These are phyloP conservation scores for Penicillium canescens DNA, from an alignment of 495 filamentous ascomycete species.

Conservation along the genomic window DNA sequence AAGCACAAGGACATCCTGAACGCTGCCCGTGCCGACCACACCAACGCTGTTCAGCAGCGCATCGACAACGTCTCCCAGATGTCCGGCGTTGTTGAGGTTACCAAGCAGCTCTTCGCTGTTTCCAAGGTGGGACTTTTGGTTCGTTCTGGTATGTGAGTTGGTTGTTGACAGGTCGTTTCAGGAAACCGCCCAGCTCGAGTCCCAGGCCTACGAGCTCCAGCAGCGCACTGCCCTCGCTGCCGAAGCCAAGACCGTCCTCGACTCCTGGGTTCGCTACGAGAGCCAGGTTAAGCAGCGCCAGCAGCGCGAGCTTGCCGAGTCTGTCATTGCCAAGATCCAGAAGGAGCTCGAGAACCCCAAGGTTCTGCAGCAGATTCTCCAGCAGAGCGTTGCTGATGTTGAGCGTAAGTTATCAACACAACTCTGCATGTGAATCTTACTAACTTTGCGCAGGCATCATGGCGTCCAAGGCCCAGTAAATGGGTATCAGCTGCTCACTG, in stretches of 20 bases:
- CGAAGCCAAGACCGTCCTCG: conserved; percentile 93
- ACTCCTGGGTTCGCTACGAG: conserved; percentile 99
- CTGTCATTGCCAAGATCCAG: conserved; percentile 90
- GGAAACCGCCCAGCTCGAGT: conserved; percentile 96
- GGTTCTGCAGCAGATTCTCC: conserved; percentile 89
- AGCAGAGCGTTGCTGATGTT: conserved; percentile 92
- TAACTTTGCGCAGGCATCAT: conserved; percentile 50
- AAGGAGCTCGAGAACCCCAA: conserved; percentile 98
- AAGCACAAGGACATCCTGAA: conserved; percentile 94
- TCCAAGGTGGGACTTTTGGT: conserved; percentile 72
- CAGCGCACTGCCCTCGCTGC: conserved; percentile 84
- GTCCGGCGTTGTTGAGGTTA: conserved; percentile 89
- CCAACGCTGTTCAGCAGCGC: conserved; percentile 86
- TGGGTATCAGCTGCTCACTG: conserved; percentile 35
- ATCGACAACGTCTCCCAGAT: conserved; percentile 94
- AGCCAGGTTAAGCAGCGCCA: conserved; percentile 97
- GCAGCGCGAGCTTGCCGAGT: conserved; percentile 92
- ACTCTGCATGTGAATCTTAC: conserved; percentile 4
- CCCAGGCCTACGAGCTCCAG: conserved; percentile 94
- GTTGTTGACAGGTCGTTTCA: conserved; percentile 37
- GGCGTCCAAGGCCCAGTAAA: conserved; percentile 54
- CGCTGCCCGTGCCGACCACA: conserved; percentile 89
- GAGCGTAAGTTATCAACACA: conserved; percentile 73
- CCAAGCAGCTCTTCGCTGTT: conserved; percentile 94
- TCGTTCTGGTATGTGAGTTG: not conserved